Evolutionary conservation across 2,329 filamentous ascomycete genomes (phyloP).

Genomic region (Fusarium continuum): DNA sequence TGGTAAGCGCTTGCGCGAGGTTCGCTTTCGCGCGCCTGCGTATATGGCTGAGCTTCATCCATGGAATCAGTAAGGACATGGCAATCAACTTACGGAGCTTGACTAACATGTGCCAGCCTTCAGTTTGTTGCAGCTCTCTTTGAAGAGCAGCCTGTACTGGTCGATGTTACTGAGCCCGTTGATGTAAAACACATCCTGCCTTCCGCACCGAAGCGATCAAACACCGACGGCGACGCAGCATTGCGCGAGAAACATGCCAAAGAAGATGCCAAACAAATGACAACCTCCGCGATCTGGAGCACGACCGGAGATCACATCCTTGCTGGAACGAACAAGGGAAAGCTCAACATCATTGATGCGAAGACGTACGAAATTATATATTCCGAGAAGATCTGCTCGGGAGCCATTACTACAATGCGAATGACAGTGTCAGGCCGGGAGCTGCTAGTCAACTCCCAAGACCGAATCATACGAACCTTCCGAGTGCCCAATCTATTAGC

Average conservation of each 20-base stretch:
- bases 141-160: constrained; percentile 89
- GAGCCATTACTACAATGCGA: constrained; percentile 87
- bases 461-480: constrained; percentile 93
- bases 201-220: constrained; percentile 80
- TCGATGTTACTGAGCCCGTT: constrained; percentile 77
- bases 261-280: constrained; percentile 93
- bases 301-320: constrained; percentile 87
- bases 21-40: constrained; percentile 90
- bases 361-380: constrained; percentile 84
- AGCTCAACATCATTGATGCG: constrained; percentile 93
- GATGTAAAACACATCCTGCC: constrained; percentile 81
- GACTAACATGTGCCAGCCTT: constrained; percentile 57
- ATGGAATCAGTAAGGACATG: constrained; percentile 74
- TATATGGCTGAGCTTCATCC: constrained; percentile 97
- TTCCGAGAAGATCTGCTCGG: constrained; percentile 86
- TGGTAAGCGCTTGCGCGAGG: constrained; percentile 77
- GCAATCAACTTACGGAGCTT: background rate
- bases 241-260: constrained; percentile 84
- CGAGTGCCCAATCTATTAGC: constrained; percentile 80
- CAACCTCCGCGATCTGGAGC: constrained; percentile 91
- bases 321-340: constrained; percentile 93
- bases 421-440: constrained; percentile 84
- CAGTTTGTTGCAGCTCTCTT: constrained; percentile 92
- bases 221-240: constrained; percentile 74
- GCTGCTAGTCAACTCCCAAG: constrained; percentile 90